Conservation (phyloP, 352 stramenopile species). For the Phytopythium chamaehyphon region DNA sequence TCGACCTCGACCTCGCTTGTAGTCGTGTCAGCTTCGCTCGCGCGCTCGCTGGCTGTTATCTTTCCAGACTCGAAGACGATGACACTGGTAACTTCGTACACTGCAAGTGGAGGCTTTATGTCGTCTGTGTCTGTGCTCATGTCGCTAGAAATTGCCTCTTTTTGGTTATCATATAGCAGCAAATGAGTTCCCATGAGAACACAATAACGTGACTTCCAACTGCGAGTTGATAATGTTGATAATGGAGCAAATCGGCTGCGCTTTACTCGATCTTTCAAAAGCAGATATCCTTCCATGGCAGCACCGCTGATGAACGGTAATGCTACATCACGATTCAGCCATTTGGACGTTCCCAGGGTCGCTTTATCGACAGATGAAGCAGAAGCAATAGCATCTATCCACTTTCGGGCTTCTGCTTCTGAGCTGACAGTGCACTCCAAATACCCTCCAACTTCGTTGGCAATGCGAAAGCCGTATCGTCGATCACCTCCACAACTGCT, state of each 20-base stretch:
- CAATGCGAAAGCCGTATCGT: slow-evolving; percentile 45
- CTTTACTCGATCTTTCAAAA: slow-evolving; percentile 36
- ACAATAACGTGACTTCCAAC: slow-evolving; percentile 62
- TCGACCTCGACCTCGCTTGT: slow-evolving; percentile 8
- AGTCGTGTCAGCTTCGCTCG: neutral
- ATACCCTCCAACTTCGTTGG: slow-evolving; percentile 55
- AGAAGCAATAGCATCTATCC: slow-evolving; percentile 24
- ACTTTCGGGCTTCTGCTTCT: slow-evolving; percentile 31
- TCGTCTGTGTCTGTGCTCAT: slow-evolving; percentile 6
- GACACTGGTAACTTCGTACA: slow-evolving; percentile 47
- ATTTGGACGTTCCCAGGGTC: slow-evolving; percentile 6
- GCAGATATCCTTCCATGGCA: slow-evolving; percentile 70
- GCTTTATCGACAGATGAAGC: slow-evolving; percentile 15
- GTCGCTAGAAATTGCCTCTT: slow-evolving; percentile 30
- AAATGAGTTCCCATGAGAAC: slow-evolving; percentile 67
- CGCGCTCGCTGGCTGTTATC: neutral
- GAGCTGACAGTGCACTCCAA: slow-evolving; percentile 44
- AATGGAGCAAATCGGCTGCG: slow-evolving; percentile 21
- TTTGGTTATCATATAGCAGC: slow-evolving; percentile 67
- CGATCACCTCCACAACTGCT: slow-evolving; percentile 7
- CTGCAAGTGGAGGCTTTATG: slow-evolving; percentile 28
- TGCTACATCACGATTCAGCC: slow-evolving; percentile 32
- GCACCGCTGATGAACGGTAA: slow-evolving; percentile 58
- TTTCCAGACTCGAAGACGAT: slow-evolving; percentile 9
- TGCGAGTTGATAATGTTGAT: slow-evolving; percentile 1